A percentile compares a stretch with the other conserved stretches of the same genome.
These are phyloP conservation scores for Inga oerstediana DNA, from an alignment of 306 rosid species.

Conservation along the genomic window DNA sequence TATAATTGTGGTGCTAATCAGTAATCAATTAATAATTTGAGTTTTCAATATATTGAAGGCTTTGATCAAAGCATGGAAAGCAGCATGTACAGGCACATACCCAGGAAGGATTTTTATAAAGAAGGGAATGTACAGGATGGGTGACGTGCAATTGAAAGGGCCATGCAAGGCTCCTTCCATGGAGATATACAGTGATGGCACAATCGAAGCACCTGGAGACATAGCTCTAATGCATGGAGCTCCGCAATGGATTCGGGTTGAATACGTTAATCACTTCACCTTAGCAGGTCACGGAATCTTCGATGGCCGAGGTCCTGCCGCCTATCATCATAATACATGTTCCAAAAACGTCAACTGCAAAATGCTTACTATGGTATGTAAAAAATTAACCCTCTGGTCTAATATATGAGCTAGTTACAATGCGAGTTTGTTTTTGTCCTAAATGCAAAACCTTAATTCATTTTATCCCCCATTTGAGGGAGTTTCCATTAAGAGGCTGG, in stretches of 20 bases:
- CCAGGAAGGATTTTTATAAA: constrained; percentile 23
- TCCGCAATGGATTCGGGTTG: constrained; percentile 37
- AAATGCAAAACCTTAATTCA: too few species aligned
- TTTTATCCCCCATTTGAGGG: too few species aligned
- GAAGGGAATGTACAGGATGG: constrained; percentile 22
- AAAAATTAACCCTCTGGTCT: too few species aligned
- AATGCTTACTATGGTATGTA: constrained; percentile 34
- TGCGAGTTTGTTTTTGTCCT: too few species aligned
- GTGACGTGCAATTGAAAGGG: constrained; percentile 15
- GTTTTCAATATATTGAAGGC: constrained; percentile 16
- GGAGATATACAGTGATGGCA: constrained; percentile 34
- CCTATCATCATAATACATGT: constrained; percentile 16
- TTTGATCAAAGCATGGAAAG: constrained; percentile 44
- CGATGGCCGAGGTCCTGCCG: constrained; percentile 42
- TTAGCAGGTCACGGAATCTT: constrained; percentile 43
- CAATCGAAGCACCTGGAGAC: constrained; percentile 36
- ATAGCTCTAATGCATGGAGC: neutral
- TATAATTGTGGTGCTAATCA: neutral
- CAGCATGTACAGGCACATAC: constrained; percentile 32
- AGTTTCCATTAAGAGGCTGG: too few species aligned
- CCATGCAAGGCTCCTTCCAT: constrained; percentile 47
- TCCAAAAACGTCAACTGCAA: constrained; percentile 15
- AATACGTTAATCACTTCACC: constrained; percentile 19
- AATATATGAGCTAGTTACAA: too few species aligned
- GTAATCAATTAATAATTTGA: neutral